phyloP scores from a whole-genome alignment of 2,329 filamentous ascomycete species.

The Colletotrichum salicis region DNA sequence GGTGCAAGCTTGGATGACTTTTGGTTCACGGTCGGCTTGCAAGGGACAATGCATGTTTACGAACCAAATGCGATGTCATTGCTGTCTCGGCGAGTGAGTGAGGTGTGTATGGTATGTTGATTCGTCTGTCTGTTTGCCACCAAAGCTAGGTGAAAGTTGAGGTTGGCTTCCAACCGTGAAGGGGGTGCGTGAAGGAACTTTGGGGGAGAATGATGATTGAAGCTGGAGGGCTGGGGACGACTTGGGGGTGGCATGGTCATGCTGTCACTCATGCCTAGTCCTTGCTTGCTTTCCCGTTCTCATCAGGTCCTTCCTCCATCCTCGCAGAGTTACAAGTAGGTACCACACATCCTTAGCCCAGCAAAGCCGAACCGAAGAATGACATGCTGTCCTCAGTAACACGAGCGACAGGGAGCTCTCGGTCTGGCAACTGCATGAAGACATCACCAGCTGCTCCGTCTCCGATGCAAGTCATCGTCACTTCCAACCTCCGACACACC shows the following conservation, averaged over 20 bases:
- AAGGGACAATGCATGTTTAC: conserved; percentile 1
- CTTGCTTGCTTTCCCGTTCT: not conserved
- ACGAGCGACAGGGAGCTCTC: not conserved
- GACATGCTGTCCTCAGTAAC: not conserved
- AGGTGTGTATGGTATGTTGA: not conserved
- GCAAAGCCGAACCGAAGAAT: not conserved
- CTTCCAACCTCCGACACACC: conserved; percentile 20
- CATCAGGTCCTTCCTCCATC: not conserved
- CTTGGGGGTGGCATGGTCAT: conserved; percentile 4
- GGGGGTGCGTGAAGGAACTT: not conserved
- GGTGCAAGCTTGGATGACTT: not conserved
- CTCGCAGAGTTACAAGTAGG: too few relatives aligned
- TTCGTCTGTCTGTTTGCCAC: conserved; percentile 3
- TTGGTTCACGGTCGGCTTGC: not conserved
- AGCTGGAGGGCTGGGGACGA: not conserved
- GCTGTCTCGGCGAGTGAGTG: not conserved
- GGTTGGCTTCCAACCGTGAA: conserved; percentile 5
- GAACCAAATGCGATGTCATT: not conserved
- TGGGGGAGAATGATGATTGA: not conserved
- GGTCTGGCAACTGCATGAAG: conserved; percentile 5
- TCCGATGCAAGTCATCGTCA: conserved; percentile 31
- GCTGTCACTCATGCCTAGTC: not conserved
- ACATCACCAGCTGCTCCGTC: conserved; percentile 15
- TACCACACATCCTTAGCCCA: not conserved
- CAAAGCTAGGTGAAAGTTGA: not conserved